Conservation (phyloP, 1,284 basidiomycete species). For the Ceratobasidium sp. region DNA sequence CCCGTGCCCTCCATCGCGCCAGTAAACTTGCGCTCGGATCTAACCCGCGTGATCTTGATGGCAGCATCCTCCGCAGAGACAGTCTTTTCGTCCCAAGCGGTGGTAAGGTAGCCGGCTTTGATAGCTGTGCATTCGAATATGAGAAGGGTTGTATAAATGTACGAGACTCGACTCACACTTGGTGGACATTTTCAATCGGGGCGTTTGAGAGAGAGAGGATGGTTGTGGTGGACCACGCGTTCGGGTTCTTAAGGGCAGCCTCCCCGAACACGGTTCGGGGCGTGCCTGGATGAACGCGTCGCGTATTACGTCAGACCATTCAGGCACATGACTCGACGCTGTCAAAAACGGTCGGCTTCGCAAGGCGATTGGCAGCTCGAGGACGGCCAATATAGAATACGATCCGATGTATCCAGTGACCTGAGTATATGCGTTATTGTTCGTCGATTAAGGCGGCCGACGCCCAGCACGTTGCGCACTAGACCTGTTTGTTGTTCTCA, state of each 20-base stretch:
- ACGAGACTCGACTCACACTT: conserved; percentile 8
- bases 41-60: conserved; percentile 42
- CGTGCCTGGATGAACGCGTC: conserved; percentile 15
- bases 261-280: not conserved
- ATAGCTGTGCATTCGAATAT: not conserved
- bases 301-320: conserved; percentile 11
- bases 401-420: too few relatives aligned
- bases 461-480: too few relatives aligned
- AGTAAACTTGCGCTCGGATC: too few relatives aligned
- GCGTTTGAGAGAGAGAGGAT: not conserved
- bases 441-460: too few relatives aligned
- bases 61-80: conserved; percentile 21
- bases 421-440: too few relatives aligned
- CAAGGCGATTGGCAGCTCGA: too few relatives aligned
- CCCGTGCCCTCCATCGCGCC: too few relatives aligned
- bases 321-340: not conserved
- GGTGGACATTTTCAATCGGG: conserved; percentile 8
- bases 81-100: too few relatives aligned
- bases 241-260: too few relatives aligned
- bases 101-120: too few relatives aligned
- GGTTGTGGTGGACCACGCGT: not conserved
- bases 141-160: not conserved
- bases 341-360: not conserved
- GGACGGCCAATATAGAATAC: too few relatives aligned
- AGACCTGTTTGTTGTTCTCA: too few relatives aligned